Conservation (phyloP, 2,329 filamentous ascomycete species). For the Penicillium corylophilum region DNA sequence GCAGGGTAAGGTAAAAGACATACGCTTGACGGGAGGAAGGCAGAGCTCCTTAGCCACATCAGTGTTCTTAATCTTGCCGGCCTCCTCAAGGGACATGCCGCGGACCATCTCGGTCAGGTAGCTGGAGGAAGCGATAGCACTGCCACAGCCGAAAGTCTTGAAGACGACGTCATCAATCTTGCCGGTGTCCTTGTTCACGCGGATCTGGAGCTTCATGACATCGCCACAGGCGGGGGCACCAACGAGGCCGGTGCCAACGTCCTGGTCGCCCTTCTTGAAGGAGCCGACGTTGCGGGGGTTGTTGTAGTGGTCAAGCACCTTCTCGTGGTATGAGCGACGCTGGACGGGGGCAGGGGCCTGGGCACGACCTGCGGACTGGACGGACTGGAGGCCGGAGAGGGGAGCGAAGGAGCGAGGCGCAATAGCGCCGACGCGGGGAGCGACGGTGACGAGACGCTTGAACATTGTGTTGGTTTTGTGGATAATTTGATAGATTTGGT, state of each 20-base stretch:
- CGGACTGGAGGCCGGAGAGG: slow-evolving; percentile 44
- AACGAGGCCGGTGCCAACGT: slow-evolving; percentile 89
- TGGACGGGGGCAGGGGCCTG: slow-evolving; percentile 36
- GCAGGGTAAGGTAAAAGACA: slow-evolving; percentile 37
- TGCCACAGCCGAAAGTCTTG: slow-evolving; percentile 96
- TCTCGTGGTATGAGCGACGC: slow-evolving; percentile 61
- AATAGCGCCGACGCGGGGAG: slow-evolving; percentile 54
- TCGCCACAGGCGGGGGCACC: slow-evolving; percentile 88
- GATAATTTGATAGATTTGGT: background rate
- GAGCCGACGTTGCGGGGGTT: slow-evolving; percentile 75
- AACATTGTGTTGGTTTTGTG: slow-evolving; percentile 51
- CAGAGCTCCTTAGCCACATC: slow-evolving; percentile 97
- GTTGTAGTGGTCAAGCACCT: slow-evolving; percentile 81
- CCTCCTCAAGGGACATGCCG: slow-evolving; percentile 95
- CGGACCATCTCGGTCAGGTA: slow-evolving; percentile 93
- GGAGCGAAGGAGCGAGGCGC: slow-evolving; percentile 49
- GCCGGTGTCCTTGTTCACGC: slow-evolving; percentile 82
- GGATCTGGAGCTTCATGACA: slow-evolving; percentile 92
- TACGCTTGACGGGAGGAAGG: slow-evolving; percentile 84
- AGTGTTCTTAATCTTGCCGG: slow-evolving; percentile 88
- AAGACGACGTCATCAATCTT: slow-evolving; percentile 94
- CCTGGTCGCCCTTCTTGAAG: slow-evolving; percentile 73
- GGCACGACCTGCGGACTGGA: slow-evolving; percentile 39
- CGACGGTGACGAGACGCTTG: slow-evolving; percentile 55
- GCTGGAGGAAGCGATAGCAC: slow-evolving; percentile 88